phyloP scores from a whole-genome alignment of 495 filamentous ascomycete species.

The Penicillium robsamsonii region DNA sequence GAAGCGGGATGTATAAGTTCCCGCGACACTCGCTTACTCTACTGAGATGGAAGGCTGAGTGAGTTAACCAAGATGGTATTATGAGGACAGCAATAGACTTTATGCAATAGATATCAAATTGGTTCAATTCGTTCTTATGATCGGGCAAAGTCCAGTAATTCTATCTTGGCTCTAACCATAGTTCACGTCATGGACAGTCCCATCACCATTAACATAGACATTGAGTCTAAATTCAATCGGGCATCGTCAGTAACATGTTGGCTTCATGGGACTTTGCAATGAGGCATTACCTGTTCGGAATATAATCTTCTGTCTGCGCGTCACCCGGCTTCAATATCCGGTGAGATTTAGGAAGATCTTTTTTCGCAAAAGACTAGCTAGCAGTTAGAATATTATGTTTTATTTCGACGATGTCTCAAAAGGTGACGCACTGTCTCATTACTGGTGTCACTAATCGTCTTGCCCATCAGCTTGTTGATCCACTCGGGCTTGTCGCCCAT shows the following conservation, averaged over 20 bases:
- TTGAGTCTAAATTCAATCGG: constrained; percentile 54
- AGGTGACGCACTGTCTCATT: constrained; percentile 46
- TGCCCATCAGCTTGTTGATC: constrained; percentile 72
- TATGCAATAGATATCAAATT: constrained; percentile 3
- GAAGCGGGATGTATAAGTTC: constrained; percentile 57
- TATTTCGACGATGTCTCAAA: not conserved
- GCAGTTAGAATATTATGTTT: not conserved
- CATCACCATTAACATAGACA: constrained; percentile 68
- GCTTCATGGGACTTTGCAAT: not conserved
- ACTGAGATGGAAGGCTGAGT: constrained; percentile 60
- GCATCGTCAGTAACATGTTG: not conserved
- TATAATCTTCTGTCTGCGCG: constrained; percentile 62
- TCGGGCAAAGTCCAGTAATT: too few species aligned
- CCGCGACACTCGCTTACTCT: constrained; percentile 64
- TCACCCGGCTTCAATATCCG: constrained; percentile 64
- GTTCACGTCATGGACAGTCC: constrained; percentile 68
- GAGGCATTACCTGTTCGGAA: constrained; percentile 52
- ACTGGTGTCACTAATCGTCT: constrained; percentile 57
- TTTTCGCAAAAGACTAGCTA: constrained; percentile 68
- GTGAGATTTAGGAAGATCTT: constrained; percentile 64
- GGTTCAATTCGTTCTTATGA: not conserved
- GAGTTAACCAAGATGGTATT: not conserved
- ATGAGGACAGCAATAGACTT: constrained; percentile 1
- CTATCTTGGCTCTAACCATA: constrained; percentile 31
- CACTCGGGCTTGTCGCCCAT: constrained; percentile 60